Percentiles rank a stretch among this genome's conserved stretches.
These are phyloP conservation scores for Arabis hirsuta DNA, from an alignment of 345 rosid genomes.

Conservation along the genomic window DNA sequence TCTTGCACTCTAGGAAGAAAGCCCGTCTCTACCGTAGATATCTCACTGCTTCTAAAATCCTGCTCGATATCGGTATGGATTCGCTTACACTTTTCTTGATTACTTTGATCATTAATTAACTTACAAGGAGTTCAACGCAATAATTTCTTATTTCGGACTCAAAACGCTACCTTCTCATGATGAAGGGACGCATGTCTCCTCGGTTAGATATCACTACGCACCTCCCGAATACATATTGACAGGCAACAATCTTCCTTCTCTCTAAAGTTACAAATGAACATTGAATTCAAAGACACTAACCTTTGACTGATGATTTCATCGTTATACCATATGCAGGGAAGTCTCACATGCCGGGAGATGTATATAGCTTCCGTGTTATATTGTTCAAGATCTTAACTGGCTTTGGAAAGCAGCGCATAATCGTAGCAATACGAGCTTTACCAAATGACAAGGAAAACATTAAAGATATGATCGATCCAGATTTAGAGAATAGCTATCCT, in stretches of 20 bases:
- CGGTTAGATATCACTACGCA: not conserved
- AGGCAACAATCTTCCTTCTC: not conserved
- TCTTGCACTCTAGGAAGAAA: constrained; percentile 2
- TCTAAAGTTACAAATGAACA: not conserved
- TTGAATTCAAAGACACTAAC: not conserved
- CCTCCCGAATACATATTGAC: constrained; percentile 1
- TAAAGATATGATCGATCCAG: constrained; percentile 8
- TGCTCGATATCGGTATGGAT: not conserved
- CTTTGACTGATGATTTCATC: not conserved
- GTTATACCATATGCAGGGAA: not conserved
- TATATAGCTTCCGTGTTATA: constrained; percentile 24
- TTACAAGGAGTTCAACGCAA: constrained; percentile 8
- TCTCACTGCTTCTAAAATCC: not conserved
- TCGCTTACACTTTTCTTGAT: not conserved
- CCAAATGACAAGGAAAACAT: not conserved
- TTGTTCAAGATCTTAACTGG: constrained; percentile 13
- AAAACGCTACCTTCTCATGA: not conserved
- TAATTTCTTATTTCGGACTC: not conserved
- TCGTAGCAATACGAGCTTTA: not conserved
- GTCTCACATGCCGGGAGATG: constrained; percentile 2
- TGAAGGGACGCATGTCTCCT: not conserved
- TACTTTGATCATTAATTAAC: not conserved
- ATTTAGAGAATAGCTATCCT: constrained; percentile 10
- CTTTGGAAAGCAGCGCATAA: not conserved
- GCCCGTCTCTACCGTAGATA: not conserved